Conservation (phyloP, 2,329 filamentous ascomycete species). For the Alternaria infectoria region DNA sequence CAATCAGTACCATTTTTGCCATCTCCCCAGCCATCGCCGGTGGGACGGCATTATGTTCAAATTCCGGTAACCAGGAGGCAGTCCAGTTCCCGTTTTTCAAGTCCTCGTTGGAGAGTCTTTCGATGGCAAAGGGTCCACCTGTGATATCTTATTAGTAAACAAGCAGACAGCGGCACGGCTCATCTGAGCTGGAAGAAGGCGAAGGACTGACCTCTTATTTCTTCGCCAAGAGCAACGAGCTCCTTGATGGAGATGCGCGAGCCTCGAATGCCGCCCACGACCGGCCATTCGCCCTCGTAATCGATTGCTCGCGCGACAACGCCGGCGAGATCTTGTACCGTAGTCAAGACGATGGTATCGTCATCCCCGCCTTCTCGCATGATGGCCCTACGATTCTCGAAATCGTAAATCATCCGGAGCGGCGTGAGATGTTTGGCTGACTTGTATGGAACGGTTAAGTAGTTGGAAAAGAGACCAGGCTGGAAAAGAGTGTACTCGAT, state of each 20-base stretch:
- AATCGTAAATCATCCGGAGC: not conserved
- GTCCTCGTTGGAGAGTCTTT: slow-evolving; percentile 53
- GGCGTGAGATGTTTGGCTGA: slow-evolving; percentile 53
- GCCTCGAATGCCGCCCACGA: slow-evolving; percentile 23
- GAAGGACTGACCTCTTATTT: slow-evolving; percentile 17
- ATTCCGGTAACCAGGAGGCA: slow-evolving; percentile 49
- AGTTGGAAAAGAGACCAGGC: slow-evolving; percentile 60
- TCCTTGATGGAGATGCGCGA: slow-evolving; percentile 2
- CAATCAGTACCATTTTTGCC: slow-evolving; percentile 40
- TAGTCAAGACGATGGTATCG: slow-evolving; percentile 19
- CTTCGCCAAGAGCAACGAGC: slow-evolving; percentile 20
- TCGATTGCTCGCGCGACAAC: slow-evolving; percentile 25
- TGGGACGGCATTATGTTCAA: slow-evolving; percentile 36
- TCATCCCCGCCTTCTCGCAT: slow-evolving; percentile 44
- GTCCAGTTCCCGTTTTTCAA: slow-evolving; percentile 36
- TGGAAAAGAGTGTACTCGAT: slow-evolving; percentile 64
- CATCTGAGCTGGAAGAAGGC: not conserved
- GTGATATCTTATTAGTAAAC: not conserved
- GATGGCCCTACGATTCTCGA: not conserved
- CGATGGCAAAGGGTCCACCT: slow-evolving; percentile 52
- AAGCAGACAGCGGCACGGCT: not conserved
- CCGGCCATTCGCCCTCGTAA: slow-evolving; percentile 28
- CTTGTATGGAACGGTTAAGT: slow-evolving; percentile 57
- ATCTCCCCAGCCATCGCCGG: slow-evolving; percentile 41
- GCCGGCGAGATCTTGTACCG: slow-evolving; percentile 23